These are phyloP conservation scores for Fraxinus sp. DNA, from an alignment of 305 asterid species.

Conservation along the genomic window DNA sequence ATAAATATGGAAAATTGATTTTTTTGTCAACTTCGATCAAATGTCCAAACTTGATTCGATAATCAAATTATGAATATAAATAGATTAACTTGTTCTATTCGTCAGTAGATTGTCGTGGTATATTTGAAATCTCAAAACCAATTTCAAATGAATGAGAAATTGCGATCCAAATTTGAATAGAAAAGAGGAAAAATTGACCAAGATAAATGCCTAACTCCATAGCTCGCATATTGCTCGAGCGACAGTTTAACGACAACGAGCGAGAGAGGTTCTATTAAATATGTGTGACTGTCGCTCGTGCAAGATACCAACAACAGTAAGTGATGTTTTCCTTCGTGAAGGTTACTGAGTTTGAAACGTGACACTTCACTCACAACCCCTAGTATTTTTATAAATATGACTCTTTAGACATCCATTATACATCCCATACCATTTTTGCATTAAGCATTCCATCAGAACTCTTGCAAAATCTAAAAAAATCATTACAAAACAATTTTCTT, in stretches of 20 bases:
- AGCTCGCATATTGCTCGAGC: neutral
- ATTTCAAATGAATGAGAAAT: neutral
- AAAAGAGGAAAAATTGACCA: neutral
- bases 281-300: neutral
- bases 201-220: neutral
- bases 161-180: neutral
- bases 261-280: neutral
- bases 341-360: neutral
- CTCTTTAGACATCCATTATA: neutral
- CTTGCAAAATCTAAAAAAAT: neutral
- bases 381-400: too few relatives aligned
- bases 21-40: neutral
- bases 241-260: neutral
- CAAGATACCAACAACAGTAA: neutral
- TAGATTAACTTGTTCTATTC: neutral
- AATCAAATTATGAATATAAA: neutral
- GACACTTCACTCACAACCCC: neutral
- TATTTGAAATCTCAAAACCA: too few relatives aligned
- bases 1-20: neutral
- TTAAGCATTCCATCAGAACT: neutral
- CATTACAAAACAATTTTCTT: neutral
- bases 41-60: neutral
- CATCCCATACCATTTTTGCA: neutral
- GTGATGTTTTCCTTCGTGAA: neutral
- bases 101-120: neutral